Evolutionary conservation across 768 basidiomycete genomes (phyloP).

Genomic region (Thelephora ganbajun): DNA sequence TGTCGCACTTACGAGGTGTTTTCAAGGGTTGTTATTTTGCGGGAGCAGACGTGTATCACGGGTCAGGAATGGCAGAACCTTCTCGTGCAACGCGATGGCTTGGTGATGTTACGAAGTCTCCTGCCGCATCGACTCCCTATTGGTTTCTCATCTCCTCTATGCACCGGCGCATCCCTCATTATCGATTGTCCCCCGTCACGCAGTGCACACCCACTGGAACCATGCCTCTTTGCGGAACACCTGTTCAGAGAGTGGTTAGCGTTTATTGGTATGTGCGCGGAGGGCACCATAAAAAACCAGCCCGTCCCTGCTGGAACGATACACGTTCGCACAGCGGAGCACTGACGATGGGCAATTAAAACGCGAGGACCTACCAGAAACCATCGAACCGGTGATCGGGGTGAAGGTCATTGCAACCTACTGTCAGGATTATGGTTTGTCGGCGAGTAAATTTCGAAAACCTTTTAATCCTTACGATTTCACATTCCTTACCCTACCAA

Average conservation of each 20-base stretch:
- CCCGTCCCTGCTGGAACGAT: conserved; percentile 6
- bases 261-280: conserved; percentile 17
- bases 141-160: conserved; percentile 10
- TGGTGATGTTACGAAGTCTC: conserved; percentile 15
- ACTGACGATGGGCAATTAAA: too few species aligned
- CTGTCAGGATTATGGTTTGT: too few species aligned
- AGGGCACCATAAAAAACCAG: conserved; percentile 14
- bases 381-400: conserved; percentile 15
- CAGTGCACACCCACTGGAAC: conserved; percentile 24
- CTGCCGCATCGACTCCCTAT: background rate
- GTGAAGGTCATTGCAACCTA: conserved; percentile 27
- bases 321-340: conserved; percentile 4
- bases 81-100: conserved; percentile 14
- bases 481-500: too few species aligned
- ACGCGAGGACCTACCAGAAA: conserved; percentile 7
- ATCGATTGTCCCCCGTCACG: conserved; percentile 26
- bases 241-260: conserved; percentile 6
- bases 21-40: conserved; percentile 20
- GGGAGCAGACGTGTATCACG: conserved; percentile 20
- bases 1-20: conserved; percentile 6
- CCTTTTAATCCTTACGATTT: too few species aligned
- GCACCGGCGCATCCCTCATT: conserved; percentile 20
- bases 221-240: conserved; percentile 11
- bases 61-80: conserved; percentile 20
- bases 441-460: too few species aligned